A percentile compares a stretch with the other conserved stretches of the same genome.
phyloP scores from a whole-genome alignment of 148 eudicot species.

The Rhododendron ferrugineum region DNA sequence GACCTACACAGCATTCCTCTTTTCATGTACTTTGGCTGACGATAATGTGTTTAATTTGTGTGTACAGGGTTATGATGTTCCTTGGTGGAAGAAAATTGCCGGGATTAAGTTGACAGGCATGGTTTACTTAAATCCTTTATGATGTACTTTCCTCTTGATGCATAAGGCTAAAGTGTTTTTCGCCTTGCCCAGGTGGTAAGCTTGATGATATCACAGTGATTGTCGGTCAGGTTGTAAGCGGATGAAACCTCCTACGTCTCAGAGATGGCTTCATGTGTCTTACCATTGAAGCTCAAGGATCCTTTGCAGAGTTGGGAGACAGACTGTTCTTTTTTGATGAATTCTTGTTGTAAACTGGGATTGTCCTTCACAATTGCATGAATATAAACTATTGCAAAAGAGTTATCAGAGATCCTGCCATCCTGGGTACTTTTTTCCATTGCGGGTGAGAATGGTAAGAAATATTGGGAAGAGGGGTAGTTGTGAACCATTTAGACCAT shows the following conservation, averaged over 20 bases:
- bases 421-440: not conserved
- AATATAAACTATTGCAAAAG: not conserved
- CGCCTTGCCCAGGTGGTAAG: conserved; percentile 68
- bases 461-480: not conserved
- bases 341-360: not conserved
- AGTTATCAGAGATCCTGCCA: not conserved
- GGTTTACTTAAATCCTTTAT: not conserved
- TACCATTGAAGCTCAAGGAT: conserved; percentile 4
- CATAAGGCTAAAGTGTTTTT: not conserved
- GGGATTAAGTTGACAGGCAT: conserved; percentile 84
- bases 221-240: conserved; percentile 54
- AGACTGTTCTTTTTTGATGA: not conserved
- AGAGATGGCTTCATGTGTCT: not conserved
- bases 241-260: conserved; percentile 9
- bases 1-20: not conserved
- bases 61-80: conserved; percentile 69
- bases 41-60: not conserved
- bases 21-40: not conserved
- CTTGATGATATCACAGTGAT: conserved; percentile 85
- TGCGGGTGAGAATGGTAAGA: not conserved
- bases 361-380: not conserved
- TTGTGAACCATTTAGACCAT: not conserved
- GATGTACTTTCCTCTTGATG: not conserved
- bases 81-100: conserved; percentile 67
- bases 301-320: not conserved